Base-by-base conservation (phyloP, 768 basidiomycete genomes). In the Termitomyces sp. region DNA sequence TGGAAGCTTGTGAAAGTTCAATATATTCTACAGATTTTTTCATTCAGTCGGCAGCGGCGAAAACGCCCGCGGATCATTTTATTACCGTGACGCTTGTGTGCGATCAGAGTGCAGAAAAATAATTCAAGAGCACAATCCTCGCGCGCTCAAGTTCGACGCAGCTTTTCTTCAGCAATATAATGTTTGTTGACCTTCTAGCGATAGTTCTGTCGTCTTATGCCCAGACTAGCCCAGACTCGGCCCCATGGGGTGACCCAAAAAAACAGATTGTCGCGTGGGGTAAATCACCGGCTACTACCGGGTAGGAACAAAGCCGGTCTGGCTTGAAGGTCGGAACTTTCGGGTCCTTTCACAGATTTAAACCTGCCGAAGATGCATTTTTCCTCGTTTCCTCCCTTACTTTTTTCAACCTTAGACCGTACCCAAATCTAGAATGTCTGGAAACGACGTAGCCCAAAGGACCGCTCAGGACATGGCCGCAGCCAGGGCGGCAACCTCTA, bases 391-490 rank as follows among this genome's bases (percentile, higher is more conserved):
- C 49, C 4, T 37, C 10, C 49, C 26, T 15, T 37, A 17, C 3
- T 40, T 50, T 15, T 10, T 28, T 14, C 17, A 24, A 3, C 6
- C 48, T 50, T 40, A 17, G n/a, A 50, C 49, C 37, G 5, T 40
- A 28, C 14, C 15, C 14, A 22, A 24, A 30, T 17, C 38, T 32
- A 51, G 22, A 19, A 58, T 61, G 60, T 45, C 60, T 44, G 41
- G 37, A 19, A 50, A 42, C 58, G 75, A 78, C 63, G 59, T 71
- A 38, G 80, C 72, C 51, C 72, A 68, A 26, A 80, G 78, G 61
- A 83, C 78, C 11, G 73, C 61, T 2, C 60, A 74, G 43, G 85
- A 86, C 60, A 79, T 87, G 78, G 63, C 61, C 34, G 66, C 66
- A 17, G 83, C 84, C 0, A 70, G 84, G 28, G 63, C 60, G n/a